These are phyloP conservation scores for Helianthus tuberosus DNA, from an alignment of 129 eudicot species.

Conservation along the genomic window DNA sequence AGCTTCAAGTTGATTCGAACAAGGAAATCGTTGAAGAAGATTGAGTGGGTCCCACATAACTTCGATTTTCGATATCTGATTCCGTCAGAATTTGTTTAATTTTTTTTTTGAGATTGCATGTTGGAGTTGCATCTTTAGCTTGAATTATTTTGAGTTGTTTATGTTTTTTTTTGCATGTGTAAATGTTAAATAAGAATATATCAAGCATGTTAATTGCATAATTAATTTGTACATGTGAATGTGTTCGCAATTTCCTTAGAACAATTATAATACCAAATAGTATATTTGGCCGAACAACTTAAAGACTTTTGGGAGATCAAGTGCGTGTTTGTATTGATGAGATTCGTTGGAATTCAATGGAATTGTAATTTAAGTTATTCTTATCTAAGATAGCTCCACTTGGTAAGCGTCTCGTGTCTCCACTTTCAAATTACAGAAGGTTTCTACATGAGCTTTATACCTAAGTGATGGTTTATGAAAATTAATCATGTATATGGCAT, in stretches of 20 bases:
- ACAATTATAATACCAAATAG: background rate
- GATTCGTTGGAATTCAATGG: background rate
- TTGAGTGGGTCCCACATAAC: slow-evolving; percentile 75
- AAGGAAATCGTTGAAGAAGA: slow-evolving; percentile 49
- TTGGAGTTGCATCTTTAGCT: slow-evolving; percentile 14
- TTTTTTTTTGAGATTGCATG: slow-evolving; percentile 20
- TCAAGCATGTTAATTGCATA: slow-evolving; percentile 4
- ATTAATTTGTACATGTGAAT: slow-evolving; percentile 13
- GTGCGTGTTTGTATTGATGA: background rate
- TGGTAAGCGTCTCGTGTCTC: no score
- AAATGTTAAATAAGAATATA: slow-evolving; percentile 18
- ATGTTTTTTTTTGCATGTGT: slow-evolving; percentile 26
- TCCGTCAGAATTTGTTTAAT: slow-evolving; percentile 46
- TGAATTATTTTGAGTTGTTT: slow-evolving; percentile 8
- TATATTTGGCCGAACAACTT: no score
- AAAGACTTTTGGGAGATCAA: no score
- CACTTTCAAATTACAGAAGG: no score
- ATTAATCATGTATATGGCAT: no score
- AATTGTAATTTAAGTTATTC: background rate
- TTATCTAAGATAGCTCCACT: background rate
- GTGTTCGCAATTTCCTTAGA: background rate
- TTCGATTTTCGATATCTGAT: slow-evolving; percentile 58
- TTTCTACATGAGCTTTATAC: no score
- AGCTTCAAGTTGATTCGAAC: slow-evolving; percentile 43
- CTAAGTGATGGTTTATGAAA: no score